These are phyloP conservation scores for Peronospora farinosa DNA, from an alignment of 352 stramenopile species.

Conservation along the genomic window DNA sequence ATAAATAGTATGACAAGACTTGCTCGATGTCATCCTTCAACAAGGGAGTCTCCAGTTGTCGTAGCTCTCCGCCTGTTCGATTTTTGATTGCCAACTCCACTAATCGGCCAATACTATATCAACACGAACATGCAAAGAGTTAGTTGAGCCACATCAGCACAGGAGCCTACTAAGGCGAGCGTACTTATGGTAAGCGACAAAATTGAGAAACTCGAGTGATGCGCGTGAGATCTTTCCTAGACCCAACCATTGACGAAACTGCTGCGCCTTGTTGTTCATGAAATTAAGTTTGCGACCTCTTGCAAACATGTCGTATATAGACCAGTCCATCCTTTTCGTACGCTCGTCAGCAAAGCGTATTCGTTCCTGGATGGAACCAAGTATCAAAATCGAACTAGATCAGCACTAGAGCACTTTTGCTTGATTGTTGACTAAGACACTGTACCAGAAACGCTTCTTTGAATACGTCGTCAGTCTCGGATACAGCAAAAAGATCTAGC, in stretches of 20 bases:
- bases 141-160: not conserved
- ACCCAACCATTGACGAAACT: constrained; percentile 66
- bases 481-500: constrained; percentile 78
- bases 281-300: constrained; percentile 79
- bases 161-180: constrained; percentile 4
- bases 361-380: constrained; percentile 40
- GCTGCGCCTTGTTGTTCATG: constrained; percentile 61
- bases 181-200: constrained; percentile 82
- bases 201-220: constrained; percentile 82
- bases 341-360: constrained; percentile 82
- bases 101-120: constrained; percentile 61
- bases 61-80: constrained; percentile 47
- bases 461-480: constrained; percentile 68
- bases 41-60: constrained; percentile 43
- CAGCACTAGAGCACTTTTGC: not conserved
- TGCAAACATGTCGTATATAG: constrained; percentile 75
- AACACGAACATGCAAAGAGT: not conserved
- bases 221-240: constrained; percentile 60
- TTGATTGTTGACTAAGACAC: not conserved
- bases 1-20: constrained; percentile 7
- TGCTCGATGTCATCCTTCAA: constrained; percentile 61
- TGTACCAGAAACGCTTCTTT: constrained; percentile 64
- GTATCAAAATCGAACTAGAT: constrained; percentile 3
- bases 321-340: constrained; percentile 78
- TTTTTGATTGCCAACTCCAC: constrained; percentile 80